These are phyloP conservation scores for Populus deltoides DNA, from an alignment of 345 rosid genomes.

Conservation along the genomic window DNA sequence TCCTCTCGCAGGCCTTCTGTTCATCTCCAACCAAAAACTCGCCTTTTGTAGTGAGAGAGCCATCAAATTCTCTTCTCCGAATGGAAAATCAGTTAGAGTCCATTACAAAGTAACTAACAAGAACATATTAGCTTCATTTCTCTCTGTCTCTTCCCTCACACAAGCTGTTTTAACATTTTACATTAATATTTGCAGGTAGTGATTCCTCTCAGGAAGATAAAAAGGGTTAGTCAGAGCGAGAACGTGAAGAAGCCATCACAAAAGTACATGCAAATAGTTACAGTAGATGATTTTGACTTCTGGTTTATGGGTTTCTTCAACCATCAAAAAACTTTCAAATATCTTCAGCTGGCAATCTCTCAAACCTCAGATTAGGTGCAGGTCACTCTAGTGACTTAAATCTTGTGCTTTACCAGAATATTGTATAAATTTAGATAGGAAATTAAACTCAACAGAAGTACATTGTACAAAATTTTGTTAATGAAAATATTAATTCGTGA, in stretches of 20 bases:
- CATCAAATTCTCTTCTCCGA: constrained; percentile 31
- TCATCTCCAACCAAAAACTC: constrained; percentile 37
- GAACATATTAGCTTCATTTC: no score
- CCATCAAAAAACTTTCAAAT: background rate
- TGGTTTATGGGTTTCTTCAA: constrained; percentile 19
- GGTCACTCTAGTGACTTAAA: background rate
- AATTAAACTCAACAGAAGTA: no score
- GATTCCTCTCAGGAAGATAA: constrained; percentile 59
- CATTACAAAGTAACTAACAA: constrained; percentile 35
- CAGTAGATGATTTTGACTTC: constrained; percentile 25
- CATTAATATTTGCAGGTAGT: constrained; percentile 32
- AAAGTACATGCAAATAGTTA: constrained; percentile 64
- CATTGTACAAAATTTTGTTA: no score
- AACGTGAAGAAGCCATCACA: constrained; percentile 63
- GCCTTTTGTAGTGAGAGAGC: constrained; percentile 53
- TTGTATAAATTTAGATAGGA: no score
- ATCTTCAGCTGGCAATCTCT: background rate
- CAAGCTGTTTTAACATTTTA: no score
- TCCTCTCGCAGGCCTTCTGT: constrained; percentile 51
- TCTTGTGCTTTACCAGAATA: no score
- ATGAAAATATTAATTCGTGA: no score
- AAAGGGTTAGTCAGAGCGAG: constrained; percentile 45
- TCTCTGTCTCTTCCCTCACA: background rate
- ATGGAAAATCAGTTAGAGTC: constrained; percentile 31
- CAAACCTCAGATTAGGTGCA: background rate